Percentiles rank a stretch among this genome's conserved stretches.
Evolutionary conservation across 352 stramenopile species (phyloP).

Genomic region (Phytophthora sojae): DNA sequence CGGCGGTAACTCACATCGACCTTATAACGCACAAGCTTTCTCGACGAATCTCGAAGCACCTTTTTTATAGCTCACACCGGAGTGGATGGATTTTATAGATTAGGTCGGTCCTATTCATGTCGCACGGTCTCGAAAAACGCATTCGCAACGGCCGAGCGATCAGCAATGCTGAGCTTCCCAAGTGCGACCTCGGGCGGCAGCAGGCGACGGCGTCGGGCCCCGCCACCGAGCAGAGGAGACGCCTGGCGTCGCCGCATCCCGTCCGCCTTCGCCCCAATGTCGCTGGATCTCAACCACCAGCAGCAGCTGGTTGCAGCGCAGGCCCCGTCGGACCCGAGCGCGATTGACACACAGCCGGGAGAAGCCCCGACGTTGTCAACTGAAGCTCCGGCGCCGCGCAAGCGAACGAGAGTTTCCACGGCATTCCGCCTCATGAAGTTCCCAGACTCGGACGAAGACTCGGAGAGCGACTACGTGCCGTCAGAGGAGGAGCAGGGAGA

Average conservation of each 20-base stretch:
- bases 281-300: conserved; percentile 14
- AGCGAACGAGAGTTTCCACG: background rate
- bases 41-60: background rate
- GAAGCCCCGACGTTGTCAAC: background rate
- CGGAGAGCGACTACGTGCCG: conserved; percentile 17
- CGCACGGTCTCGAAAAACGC: conserved; percentile 9
- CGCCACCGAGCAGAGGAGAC: conserved; percentile 17
- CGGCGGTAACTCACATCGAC: background rate
- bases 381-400: background rate
- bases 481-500: conserved; percentile 35
- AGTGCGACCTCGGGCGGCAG: background rate
- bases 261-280: background rate
- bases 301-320: conserved; percentile 12
- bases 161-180: conserved; percentile 32
- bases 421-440: conserved; percentile 33
- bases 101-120: background rate
- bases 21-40: background rate
- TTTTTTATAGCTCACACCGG: too few relatives aligned
- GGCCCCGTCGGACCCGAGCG: too few relatives aligned
- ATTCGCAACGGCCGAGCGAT: conserved; percentile 24
- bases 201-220: conserved; percentile 4
- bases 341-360: background rate
- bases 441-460: conserved; percentile 25
- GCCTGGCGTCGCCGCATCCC: conserved; percentile 18
- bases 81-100: background rate